phyloP scores from a whole-genome alignment of 352 stramenopile species.

The Globisporangium radiosum region DNA sequence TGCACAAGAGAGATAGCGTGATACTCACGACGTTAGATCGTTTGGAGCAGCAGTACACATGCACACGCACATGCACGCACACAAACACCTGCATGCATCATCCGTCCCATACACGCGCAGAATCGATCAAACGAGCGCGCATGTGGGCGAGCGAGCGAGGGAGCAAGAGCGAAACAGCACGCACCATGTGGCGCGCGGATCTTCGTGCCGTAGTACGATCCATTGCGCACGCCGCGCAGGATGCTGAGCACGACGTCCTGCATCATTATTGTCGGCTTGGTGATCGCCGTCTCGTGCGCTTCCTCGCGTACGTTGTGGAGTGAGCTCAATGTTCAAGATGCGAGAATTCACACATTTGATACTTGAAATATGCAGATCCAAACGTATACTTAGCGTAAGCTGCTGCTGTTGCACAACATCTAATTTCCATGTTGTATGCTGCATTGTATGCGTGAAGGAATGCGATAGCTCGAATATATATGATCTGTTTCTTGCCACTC shows the following conservation, averaged over 20 bases:
- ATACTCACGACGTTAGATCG: too few species aligned
- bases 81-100: neutral
- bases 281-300: neutral
- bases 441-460: too few species aligned
- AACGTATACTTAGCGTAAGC: too few species aligned
- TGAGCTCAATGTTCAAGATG: neutral
- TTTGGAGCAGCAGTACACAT: neutral
- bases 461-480: too few species aligned
- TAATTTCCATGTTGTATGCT: too few species aligned
- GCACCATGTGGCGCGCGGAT: constrained; percentile 82
- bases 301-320: neutral
- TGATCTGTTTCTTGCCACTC: too few species aligned
- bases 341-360: too few species aligned
- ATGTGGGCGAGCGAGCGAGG: neutral
- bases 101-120: neutral
- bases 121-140: neutral
- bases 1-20: too few species aligned
- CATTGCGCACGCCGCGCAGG: constrained; percentile 80
- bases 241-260: constrained; percentile 53
- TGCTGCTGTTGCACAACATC: too few species aligned
- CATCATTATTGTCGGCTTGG: constrained; percentile 14
- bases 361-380: too few species aligned
- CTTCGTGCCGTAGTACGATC: constrained; percentile 86
- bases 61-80: neutral
- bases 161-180: neutral